A percentile compares a stretch with the other conserved stretches of the same genome.
phyloP scores from a whole-genome alignment of 345 rosid genomes.

The Rhodomyrtus tomentosa region DNA sequence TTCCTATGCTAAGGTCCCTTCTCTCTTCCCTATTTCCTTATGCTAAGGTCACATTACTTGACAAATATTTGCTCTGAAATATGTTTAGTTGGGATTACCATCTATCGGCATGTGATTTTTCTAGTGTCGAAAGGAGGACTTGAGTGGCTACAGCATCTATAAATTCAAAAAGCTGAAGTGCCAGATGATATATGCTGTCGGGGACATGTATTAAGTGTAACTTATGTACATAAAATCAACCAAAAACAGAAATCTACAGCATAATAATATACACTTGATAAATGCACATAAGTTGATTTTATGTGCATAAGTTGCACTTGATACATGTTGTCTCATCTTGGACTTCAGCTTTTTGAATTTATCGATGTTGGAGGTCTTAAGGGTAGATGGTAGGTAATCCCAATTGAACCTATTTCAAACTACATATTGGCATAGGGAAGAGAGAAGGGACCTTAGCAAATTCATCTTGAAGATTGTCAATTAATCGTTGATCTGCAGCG shows the following conservation, averaged over 20 bases:
- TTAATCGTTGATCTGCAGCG: slow-evolving; percentile 37
- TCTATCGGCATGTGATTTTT: slow-evolving; percentile 72
- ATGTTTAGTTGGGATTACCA: slow-evolving; percentile 76
- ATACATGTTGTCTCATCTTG: too few relatives aligned
- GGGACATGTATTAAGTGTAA: slow-evolving; percentile 50
- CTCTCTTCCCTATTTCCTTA: too few relatives aligned
- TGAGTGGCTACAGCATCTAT: slow-evolving; percentile 61
- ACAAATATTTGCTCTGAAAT: background rate
- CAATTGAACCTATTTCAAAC: too few relatives aligned
- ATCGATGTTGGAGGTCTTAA: too few relatives aligned
- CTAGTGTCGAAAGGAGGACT: slow-evolving; percentile 60
- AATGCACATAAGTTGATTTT: too few relatives aligned
- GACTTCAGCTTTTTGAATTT: too few relatives aligned
- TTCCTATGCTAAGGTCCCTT: too few relatives aligned
- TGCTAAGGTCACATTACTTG: background rate
- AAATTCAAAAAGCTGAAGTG: slow-evolving; percentile 77
- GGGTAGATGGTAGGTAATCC: too few relatives aligned
- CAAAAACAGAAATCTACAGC: slow-evolving; percentile 45
- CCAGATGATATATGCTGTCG: slow-evolving; percentile 75
- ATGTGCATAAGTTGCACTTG: too few relatives aligned
- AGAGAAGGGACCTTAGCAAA: too few relatives aligned
- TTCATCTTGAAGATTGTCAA: too few relatives aligned
- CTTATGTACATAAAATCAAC: background rate
- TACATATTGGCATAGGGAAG: too few relatives aligned
- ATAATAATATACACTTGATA: background rate